phyloP scores from a whole-genome alignment of 2,329 filamentous ascomycete genomes.

The Endothia cerciana region DNA sequence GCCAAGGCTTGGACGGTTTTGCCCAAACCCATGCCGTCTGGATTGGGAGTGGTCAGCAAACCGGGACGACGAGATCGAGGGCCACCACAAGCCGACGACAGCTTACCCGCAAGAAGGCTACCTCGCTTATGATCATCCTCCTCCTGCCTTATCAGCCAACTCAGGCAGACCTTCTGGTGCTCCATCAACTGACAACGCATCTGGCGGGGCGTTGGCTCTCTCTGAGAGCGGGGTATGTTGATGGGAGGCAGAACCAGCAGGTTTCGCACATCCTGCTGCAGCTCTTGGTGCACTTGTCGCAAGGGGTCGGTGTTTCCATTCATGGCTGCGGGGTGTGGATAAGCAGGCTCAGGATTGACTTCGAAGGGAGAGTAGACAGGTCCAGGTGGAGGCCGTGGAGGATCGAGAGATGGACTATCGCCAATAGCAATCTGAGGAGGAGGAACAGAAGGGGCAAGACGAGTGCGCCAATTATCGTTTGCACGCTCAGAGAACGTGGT shows the following conservation, averaged over 20 bases:
- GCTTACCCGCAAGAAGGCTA: constrained; percentile 24
- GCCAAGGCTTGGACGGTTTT: constrained; percentile 89
- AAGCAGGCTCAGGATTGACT: not conserved
- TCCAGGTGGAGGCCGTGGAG: not conserved
- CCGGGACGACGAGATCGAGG: not conserved
- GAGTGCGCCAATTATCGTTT: not conserved
- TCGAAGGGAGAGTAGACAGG: not conserved
- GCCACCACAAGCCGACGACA: no score
- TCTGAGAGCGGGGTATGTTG: constrained; percentile 30
- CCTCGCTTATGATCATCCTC: constrained; percentile 12
- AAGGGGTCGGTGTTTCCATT: not conserved
- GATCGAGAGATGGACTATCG: not conserved
- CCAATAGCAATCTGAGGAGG: not conserved
- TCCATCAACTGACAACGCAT: constrained; percentile 28
- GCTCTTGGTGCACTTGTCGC: not conserved
- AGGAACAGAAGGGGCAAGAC: not conserved
- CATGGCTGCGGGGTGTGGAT: not conserved
- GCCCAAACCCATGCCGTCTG: constrained; percentile 90
- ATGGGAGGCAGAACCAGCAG: constrained; percentile 31
- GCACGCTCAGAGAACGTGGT: not conserved
- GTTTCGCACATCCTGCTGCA: constrained; percentile 27
- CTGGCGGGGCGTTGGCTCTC: constrained; percentile 30
- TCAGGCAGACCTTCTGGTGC: constrained; percentile 25
- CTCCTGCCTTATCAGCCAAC: constrained; percentile 22
- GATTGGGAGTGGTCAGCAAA: not conserved